A percentile compares a stretch with the other conserved stretches of the same genome.
These are phyloP conservation scores for Auriscalpium microsporum DNA, from an alignment of 768 basidiomycete species.

Conservation along the genomic window DNA sequence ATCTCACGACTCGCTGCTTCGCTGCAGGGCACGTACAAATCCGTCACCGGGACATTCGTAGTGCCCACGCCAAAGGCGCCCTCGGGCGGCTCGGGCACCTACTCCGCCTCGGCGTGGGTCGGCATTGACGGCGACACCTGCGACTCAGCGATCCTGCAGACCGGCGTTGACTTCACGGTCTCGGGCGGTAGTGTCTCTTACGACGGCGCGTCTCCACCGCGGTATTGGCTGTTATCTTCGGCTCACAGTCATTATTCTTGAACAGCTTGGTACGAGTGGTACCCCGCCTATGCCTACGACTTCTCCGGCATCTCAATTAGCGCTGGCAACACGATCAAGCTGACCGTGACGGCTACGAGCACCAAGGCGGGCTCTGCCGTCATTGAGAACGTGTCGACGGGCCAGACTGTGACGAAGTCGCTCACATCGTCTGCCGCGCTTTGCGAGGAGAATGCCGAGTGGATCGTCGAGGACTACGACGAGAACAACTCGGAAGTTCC, in stretches of 20 bases:
- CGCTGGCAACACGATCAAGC: conserved; percentile 16
- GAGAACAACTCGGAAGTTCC: conserved; percentile 16
- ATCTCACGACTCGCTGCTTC: not conserved
- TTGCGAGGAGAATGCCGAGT: conserved; percentile 24
- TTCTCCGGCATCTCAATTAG: conserved; percentile 19
- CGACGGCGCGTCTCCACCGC: conserved; percentile 15
- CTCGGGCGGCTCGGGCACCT: not conserved
- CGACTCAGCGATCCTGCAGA: conserved; percentile 23
- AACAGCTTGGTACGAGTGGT: conserved; percentile 23
- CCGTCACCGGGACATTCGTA: not conserved
- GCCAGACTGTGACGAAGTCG: conserved; percentile 15
- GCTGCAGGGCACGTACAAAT: not conserved
- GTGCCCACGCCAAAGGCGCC: not conserved
- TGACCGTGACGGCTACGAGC: conserved; percentile 17
- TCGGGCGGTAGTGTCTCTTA: conserved; percentile 13
- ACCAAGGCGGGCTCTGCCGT: conserved; percentile 16
- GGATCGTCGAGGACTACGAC: conserved; percentile 26
- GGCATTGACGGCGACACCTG: conserved; percentile 26
- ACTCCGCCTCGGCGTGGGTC: conserved; percentile 24
- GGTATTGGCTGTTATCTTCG: too few relatives aligned
- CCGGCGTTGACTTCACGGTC: conserved; percentile 24
- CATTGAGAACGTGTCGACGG: conserved; percentile 18
- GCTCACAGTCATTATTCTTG: not conserved
- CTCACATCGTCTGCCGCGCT: conserved; percentile 18
- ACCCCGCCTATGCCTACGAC: conserved; percentile 20